Base-by-base conservation (phyloP, 495 filamentous ascomycete species). In the Penicillium cataractarum region DNA sequence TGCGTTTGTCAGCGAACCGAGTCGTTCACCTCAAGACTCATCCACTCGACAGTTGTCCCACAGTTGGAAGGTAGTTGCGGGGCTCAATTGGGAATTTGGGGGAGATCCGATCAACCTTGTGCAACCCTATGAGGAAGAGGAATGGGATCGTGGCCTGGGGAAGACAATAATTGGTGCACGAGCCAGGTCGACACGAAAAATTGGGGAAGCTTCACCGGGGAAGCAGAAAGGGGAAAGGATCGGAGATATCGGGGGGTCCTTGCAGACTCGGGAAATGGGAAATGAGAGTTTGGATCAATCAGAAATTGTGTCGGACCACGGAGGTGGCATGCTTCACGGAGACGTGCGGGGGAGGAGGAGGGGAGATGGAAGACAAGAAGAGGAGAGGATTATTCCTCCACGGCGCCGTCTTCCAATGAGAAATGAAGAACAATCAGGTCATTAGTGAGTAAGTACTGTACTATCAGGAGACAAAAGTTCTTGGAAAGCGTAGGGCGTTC, bases 161-260 rank as follows among this genome's bases (percentile, higher is more conserved):
- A 9, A 55, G 32, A 53, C n/a, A 57, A 48, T 66, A 31, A 68
- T 68, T 65, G 66, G 63, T 31, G 50, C 22, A 33, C 32, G 51
- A 54, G 27, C 27, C n/a, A 19, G n/a, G n/a, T 21, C 8, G 33
- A 51, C 48, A 52, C 58, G 51, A 58, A 50, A n/a, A 53, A 21
- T 39, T n/a, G 61, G 67, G 57, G 65, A 62, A 64, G 51, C 61
- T 67, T 72, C 75, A 78, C 75, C 75, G 75, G 63, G 29, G 40
- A 52, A 57, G 60, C 61, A 48, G 60, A 63, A 66, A 65, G 54
- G 22, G 75, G 70, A 65, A 73, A 73, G 53, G 71, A 72, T 72
- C 72, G 63, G 66, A 67, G 44, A 62, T 54, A 66, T 44, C 55
- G 46, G 31, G 33, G 55, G 29, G 33, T 50, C 33, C 29, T 19